Evolutionary conservation across 2,329 filamentous ascomycete genomes (phyloP).

Genomic region (Ophiostoma tasmaniense): DNA sequence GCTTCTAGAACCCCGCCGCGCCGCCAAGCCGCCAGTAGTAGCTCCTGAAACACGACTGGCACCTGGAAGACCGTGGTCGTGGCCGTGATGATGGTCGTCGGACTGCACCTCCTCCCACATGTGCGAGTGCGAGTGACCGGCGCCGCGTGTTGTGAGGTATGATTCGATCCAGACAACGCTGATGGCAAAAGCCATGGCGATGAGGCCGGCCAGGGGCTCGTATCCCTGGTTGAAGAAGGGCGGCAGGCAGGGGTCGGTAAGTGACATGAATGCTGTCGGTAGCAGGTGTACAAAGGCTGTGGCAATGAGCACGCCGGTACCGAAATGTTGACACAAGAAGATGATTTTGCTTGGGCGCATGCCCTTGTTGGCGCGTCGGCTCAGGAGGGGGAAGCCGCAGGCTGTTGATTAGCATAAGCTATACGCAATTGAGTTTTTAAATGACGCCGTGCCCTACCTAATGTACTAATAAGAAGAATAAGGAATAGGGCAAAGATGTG

Average conservation of each 20-base stretch:
- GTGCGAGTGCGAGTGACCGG: conserved; percentile 53
- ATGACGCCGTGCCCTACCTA: conserved; percentile 11
- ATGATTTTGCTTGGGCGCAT: conserved; percentile 51
- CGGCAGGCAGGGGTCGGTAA: conserved; percentile 65
- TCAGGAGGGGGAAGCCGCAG: conserved; percentile 59
- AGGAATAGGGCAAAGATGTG: conserved; percentile 61
- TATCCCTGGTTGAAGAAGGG: conserved; percentile 73
- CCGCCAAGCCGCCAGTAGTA: conserved; percentile 28
- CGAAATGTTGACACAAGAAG: conserved; percentile 64
- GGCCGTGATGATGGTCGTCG: conserved; percentile 23
- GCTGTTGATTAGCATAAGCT: conserved; percentile 30
- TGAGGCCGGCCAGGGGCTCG: conserved; percentile 67
- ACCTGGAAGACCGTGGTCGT: neutral
- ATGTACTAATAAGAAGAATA: conserved; percentile 49
- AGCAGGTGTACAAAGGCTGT: conserved; percentile 76
- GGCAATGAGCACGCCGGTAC: conserved; percentile 77
- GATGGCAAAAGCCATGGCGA: conserved; percentile 76
- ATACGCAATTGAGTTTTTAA: neutral
- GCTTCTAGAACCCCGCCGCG: conserved; percentile 29
- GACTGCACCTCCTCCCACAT: conserved; percentile 42
- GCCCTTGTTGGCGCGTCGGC: conserved; percentile 48
- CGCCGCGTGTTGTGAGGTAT: conserved; percentile 67
- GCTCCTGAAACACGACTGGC: neutral
- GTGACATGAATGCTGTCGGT: conserved; percentile 57
- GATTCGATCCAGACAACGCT: conserved; percentile 81